phyloP scores from a whole-genome alignment of 2,329 filamentous ascomycete genomes.

The Bipolaris sorokiniana region DNA sequence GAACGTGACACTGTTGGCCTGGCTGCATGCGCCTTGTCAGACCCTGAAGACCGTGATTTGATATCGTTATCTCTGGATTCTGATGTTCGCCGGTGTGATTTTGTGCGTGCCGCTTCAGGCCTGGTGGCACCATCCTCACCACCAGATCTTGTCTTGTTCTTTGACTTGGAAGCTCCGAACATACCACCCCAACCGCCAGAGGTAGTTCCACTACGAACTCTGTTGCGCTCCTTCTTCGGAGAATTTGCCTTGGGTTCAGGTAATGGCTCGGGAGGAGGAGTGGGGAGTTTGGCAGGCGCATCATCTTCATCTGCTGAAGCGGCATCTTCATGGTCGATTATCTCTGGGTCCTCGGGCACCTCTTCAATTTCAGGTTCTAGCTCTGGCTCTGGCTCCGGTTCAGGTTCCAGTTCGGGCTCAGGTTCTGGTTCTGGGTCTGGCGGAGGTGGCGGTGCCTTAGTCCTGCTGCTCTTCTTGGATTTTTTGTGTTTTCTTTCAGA shows the following conservation, averaged over 20 bases:
- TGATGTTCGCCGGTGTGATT: constrained; percentile 58
- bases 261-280: constrained; percentile 54
- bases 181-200: constrained; percentile 74
- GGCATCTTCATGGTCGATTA: constrained; percentile 30
- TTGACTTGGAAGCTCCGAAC: constrained; percentile 59
- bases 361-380: constrained; percentile 32
- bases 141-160: constrained; percentile 44
- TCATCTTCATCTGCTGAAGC: constrained; percentile 34
- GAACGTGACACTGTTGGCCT: constrained; percentile 55
- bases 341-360: constrained; percentile 26
- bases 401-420: constrained; percentile 22
- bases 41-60: constrained; percentile 72
- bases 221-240: constrained; percentile 74
- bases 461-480: constrained; percentile 40
- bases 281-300: constrained; percentile 52
- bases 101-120: constrained; percentile 59
- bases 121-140: constrained; percentile 42
- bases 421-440: constrained; percentile 23
- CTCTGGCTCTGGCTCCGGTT: constrained; percentile 23
- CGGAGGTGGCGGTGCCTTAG: constrained; percentile 32
- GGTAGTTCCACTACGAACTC: constrained; percentile 70
- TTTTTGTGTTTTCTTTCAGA: constrained; percentile 30
- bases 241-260: constrained; percentile 55
- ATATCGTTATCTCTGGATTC: constrained; percentile 64
- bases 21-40: constrained; percentile 66